Base-by-base conservation (phyloP, 352 stramenopile species). In the Globisporangium uncinulatum region DNA sequence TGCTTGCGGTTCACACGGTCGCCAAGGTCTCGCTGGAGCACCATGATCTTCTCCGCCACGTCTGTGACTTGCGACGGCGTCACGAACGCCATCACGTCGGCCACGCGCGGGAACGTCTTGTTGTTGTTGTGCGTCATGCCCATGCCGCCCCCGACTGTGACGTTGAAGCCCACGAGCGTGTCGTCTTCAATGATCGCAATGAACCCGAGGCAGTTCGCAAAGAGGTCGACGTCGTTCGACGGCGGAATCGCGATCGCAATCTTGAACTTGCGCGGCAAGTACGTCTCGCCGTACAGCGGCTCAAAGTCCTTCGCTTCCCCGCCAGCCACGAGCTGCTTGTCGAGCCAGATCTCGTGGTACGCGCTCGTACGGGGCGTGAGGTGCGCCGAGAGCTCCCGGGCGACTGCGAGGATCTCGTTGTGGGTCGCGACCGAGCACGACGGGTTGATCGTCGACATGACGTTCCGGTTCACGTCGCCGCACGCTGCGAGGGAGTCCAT, bases 251-350 rank as follows among this genome's bases (percentile, higher is more conserved):
- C 97, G 19, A 99, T 92, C 54, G 92, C 95, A 66, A 99, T 98
- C 82, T 99, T 99, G 77, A 99, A 99, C 77, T 99, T 99, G n/a
- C 94, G 87, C 4, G 96, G 96, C 53, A 99, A 65, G 71, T 99
- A 99, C 44, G 91, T 83, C 60, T 97, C 87, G 32, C 96, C 96
- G 73, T 99, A 99, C 29, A 99, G 83, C n/a, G 96, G 95, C 76
- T 99, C 96, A 14, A 98, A 98, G 65, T 96, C 90, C 73, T 98
- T 95, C 10, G 97, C 80, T 51, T 90, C 79, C 20, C 79, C 79
- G 14, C 82, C 91, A 6, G 92, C 95, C 15, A 97, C 90, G 71
- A 98, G 97, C 75, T 99, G 96, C 66, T 97, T 97, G 71, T 98
- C 96, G 41, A 98, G 79, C 96, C 96, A 99, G 62, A 99, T 96